Evolutionary conservation across 805 yeast species (phyloP), one percentile per base, ranked within the genome.

Genomic region (Yarrowia sp.): DNA sequence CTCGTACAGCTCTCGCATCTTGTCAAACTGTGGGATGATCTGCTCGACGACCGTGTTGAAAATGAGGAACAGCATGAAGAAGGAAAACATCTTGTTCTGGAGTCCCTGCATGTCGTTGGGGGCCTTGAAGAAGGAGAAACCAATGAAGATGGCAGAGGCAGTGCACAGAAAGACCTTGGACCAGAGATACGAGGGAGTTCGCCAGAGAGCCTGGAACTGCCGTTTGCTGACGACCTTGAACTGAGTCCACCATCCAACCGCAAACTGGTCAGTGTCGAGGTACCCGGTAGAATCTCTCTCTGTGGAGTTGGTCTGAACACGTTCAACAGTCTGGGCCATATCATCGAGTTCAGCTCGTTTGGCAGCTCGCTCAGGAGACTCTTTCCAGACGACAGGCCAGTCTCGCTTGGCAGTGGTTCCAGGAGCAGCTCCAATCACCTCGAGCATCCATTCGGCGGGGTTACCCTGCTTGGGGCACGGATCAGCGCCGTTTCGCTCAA

Each of bases 361-460:
- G 42, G 53, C 26, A 40, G 43, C 53, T 19, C 53, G 53, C 38
- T 61, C 66, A 3, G 66, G 66, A 46, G 97, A 90, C 56, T 83
- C 82, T 76, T 83, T 78, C 97, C 97, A 91, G 56, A 89, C 91
- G 75, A 89, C 88, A 74, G 90, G 72, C 73, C 75, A 78, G 66
- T 78, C 79, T 19, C 68, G 58, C 38, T 70, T 72, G 15, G 79
- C 77, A 36, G 42, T 61, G 12, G 69, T 69, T 1, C 66, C 66
- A 11, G 78, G 73, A 26, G 78, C 81, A 68, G 80, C 82, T 43
- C 84, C 83, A 67, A 76, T 74, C 12, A 73, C 75, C 71, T 89
- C 90, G 78, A 92, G 81, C 97, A 92, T 92, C 95, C 96, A 92
- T 80, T 91, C 97, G 14, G 93, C 94, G 41, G 94, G 95, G 72